These are phyloP conservation scores for Pugionium cornutum DNA, from an alignment of 345 rosid genomes.

Conservation along the genomic window DNA sequence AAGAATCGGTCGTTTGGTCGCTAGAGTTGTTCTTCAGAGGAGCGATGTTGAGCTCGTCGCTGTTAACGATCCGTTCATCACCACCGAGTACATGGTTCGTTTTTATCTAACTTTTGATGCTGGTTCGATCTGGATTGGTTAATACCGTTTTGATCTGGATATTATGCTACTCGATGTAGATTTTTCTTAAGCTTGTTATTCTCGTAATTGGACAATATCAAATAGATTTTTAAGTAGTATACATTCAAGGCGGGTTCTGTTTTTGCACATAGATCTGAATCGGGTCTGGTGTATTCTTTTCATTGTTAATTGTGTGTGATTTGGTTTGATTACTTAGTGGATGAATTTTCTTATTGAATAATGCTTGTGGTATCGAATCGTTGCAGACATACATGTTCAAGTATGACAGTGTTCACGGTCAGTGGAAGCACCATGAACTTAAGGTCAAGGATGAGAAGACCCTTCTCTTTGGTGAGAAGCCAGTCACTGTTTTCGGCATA, in stretches of 20 bases:
- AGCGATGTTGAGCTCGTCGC: slow-evolving; percentile 68
- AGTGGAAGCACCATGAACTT: slow-evolving; percentile 73
- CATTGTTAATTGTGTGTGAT: not conserved
- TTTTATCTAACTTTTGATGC: not conserved
- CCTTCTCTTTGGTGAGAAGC: slow-evolving; percentile 75
- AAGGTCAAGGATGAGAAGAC: slow-evolving; percentile 72
- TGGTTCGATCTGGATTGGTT: not conserved
- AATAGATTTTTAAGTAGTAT: not conserved
- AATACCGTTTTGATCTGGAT: too few species aligned
- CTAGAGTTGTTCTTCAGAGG: slow-evolving; percentile 61
- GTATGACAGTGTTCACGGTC: slow-evolving; percentile 84
- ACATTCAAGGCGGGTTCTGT: not conserved
- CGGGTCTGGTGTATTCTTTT: not conserved
- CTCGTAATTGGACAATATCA: not conserved
- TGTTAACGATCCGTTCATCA: slow-evolving; percentile 65
- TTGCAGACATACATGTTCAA: slow-evolving; percentile 82
- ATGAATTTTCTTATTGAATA: not conserved
- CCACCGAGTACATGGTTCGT: slow-evolving; percentile 67
- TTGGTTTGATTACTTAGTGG: not conserved
- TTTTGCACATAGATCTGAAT: slow-evolving; percentile 7
- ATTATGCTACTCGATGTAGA: too few species aligned
- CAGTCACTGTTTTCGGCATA: slow-evolving; percentile 66
- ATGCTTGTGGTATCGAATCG: slow-evolving; percentile 1
- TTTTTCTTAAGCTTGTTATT: too few species aligned
- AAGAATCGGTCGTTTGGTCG: slow-evolving; percentile 68